These are phyloP conservation scores for Coemansia sp. DNA, from an alignment of 192 early-diverging fungal species.

Conservation along the genomic window DNA sequence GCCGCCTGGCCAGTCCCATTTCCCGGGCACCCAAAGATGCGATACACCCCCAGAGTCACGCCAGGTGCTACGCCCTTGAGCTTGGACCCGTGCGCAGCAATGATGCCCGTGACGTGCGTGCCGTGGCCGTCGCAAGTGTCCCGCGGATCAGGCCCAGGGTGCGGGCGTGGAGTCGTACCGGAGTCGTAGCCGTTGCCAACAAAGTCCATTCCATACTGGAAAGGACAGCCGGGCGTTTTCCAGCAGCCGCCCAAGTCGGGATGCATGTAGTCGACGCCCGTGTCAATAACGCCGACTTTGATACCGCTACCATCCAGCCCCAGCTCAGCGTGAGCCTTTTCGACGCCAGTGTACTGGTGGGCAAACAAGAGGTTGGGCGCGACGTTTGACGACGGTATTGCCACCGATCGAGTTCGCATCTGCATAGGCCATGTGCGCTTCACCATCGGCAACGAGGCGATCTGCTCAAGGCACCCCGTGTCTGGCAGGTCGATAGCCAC, in stretches of 20 bases:
- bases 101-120: constrained; percentile 68
- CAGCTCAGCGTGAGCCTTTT: constrained; percentile 53
- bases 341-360: constrained; percentile 60
- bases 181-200: constrained; percentile 57
- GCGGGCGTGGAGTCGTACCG: constrained; percentile 28
- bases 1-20: constrained; percentile 64
- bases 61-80: constrained; percentile 81
- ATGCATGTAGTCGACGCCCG: constrained; percentile 54
- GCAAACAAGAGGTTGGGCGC: constrained; percentile 50
- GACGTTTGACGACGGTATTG: constrained; percentile 41
- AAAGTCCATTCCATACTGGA: constrained; percentile 63
- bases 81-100: constrained; percentile 65
- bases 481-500: constrained; percentile 45
- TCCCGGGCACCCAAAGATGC: constrained; percentile 77
- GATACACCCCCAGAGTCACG: constrained; percentile 74
- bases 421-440: constrained; percentile 51
- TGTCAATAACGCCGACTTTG: constrained; percentile 53
- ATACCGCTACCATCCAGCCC: constrained; percentile 62
- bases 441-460: constrained; percentile 30
- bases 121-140: constrained; percentile 66
- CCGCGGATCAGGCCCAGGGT: constrained; percentile 56
- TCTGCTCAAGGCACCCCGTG: constrained; percentile 25
- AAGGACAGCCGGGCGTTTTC: constrained; percentile 59
- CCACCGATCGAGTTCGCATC: constrained; percentile 37
- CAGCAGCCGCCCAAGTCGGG: constrained; percentile 53